phyloP scores from a whole-genome alignment of 306 rosid genomes.

The Rosa chinensis region DNA sequence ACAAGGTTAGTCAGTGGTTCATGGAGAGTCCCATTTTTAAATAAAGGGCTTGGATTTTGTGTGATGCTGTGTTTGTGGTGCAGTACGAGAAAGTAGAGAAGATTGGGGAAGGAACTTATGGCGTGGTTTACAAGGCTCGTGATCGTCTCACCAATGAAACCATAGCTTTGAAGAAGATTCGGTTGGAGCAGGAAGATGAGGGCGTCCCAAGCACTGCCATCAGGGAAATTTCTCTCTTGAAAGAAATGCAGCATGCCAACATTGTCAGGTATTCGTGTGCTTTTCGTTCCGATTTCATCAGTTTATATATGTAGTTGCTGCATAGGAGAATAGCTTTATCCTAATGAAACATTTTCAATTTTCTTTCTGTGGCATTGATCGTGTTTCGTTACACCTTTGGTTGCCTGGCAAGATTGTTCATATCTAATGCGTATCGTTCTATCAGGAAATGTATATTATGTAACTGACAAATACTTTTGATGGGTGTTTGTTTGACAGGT shows the following conservation, averaged over 20 bases:
- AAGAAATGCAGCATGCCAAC: conserved; percentile 89
- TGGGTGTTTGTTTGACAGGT: conserved; percentile 49
- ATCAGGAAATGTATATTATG: no score
- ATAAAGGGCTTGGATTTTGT: conserved; percentile 62
- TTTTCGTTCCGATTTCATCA: no score
- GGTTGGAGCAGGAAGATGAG: conserved; percentile 89
- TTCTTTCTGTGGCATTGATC: no score
- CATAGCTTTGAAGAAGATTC: conserved; percentile 83
- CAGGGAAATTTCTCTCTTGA: conserved; percentile 81
- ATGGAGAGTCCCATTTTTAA: conserved; percentile 73
- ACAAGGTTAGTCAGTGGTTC: conserved; percentile 75
- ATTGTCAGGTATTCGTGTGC: conserved; percentile 60
- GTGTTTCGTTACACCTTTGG: background rate
- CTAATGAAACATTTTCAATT: no score
- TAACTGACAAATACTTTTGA: background rate
- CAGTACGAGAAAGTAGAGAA: conserved; percentile 87
- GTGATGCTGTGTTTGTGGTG: no score
- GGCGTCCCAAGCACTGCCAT: conserved; percentile 92
- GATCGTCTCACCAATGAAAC: conserved; percentile 72
- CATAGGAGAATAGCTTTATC: no score
- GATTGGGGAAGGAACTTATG: conserved; percentile 91
- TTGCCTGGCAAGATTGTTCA: background rate
- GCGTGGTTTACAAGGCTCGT: conserved; percentile 91
- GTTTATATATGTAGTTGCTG: no score
- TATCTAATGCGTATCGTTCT: background rate